Percentiles rank a stretch among this genome's conserved stretches.
These are phyloP conservation scores for Apophysomyces trapeziformis DNA, from an alignment of 371 early-diverging fungal genomes.

Conservation along the genomic window DNA sequence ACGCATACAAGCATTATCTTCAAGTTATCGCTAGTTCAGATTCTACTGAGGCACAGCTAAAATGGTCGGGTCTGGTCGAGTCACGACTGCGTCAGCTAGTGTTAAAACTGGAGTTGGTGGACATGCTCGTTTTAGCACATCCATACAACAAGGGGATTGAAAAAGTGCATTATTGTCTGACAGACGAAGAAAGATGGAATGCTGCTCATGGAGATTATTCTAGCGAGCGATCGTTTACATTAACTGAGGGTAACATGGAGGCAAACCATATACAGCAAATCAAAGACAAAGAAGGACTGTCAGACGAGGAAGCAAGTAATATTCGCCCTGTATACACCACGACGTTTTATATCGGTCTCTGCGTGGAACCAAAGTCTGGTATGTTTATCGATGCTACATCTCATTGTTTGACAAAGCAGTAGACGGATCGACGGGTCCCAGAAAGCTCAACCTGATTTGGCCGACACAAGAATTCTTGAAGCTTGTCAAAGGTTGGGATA, in stretches of 20 bases:
- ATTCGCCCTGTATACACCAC: constrained; percentile 66
- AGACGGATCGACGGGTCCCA: constrained; percentile 19
- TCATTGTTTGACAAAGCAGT: not conserved
- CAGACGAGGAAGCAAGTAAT: constrained; percentile 38
- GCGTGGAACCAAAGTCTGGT: constrained; percentile 62
- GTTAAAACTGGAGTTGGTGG: constrained; percentile 84
- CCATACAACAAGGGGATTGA: constrained; percentile 93
- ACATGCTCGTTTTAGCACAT: constrained; percentile 81
- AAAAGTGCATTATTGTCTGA: constrained; percentile 62
- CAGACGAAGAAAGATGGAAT: constrained; percentile 67
- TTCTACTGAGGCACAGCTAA: constrained; percentile 74
- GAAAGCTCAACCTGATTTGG: constrained; percentile 74
- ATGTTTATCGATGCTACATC: not conserved
- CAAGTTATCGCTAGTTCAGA: constrained; percentile 86
- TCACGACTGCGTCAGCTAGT: constrained; percentile 93
- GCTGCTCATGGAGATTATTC: constrained; percentile 66
- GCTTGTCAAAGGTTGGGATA: constrained; percentile 81
- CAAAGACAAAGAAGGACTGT: constrained; percentile 34
- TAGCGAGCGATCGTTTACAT: constrained; percentile 35
- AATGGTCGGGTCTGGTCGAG: constrained; percentile 92
- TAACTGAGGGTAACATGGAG: constrained; percentile 51
- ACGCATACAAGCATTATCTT: constrained; percentile 89
- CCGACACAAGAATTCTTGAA: constrained; percentile 83
- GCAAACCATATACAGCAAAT: constrained; percentile 34
- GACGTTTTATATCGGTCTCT: constrained; percentile 89